phyloP scores from a whole-genome alignment of 495 filamentous ascomycete genomes.

The Hypoxylon perforatum region DNA sequence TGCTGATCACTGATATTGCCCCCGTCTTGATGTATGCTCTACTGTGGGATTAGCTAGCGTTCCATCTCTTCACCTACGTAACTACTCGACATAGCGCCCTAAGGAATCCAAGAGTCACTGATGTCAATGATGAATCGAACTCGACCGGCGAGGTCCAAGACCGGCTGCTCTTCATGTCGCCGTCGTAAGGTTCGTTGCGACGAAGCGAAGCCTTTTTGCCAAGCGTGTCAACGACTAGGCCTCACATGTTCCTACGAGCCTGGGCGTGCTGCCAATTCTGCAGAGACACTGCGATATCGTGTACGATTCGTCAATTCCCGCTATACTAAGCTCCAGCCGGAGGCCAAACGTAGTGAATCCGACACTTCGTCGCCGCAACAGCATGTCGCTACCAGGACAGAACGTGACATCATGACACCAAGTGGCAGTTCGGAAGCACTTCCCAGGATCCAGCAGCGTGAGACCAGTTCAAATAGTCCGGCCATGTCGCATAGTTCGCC shows the following conservation, averaged over 20 bases:
- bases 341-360: constrained; percentile 6
- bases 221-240: constrained; percentile 50
- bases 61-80: no score
- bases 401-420: constrained; percentile 3
- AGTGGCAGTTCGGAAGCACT: constrained; percentile 4
- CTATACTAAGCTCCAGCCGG: constrained; percentile 20
- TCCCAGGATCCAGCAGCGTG: not conserved
- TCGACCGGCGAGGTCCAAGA: constrained; percentile 34
- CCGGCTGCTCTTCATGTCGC: constrained; percentile 61
- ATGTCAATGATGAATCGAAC: constrained; percentile 27
- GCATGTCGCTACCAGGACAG: not conserved
- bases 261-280: constrained; percentile 11
- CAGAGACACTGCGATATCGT: constrained; percentile 25
- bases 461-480: not conserved
- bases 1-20: no score
- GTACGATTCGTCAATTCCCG: constrained; percentile 34
- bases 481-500: constrained; percentile 12
- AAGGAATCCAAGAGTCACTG: no score
- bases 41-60: no score
- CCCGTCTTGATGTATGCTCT: no score
- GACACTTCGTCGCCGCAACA: not conserved
- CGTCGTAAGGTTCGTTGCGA: constrained; percentile 68
- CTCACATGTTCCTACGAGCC: constrained; percentile 32
- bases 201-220: constrained; percentile 62
- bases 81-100: no score